Evolutionary conservation across 345 rosid genomes (phyloP).

Genomic region (Camelina hispida): DNA sequence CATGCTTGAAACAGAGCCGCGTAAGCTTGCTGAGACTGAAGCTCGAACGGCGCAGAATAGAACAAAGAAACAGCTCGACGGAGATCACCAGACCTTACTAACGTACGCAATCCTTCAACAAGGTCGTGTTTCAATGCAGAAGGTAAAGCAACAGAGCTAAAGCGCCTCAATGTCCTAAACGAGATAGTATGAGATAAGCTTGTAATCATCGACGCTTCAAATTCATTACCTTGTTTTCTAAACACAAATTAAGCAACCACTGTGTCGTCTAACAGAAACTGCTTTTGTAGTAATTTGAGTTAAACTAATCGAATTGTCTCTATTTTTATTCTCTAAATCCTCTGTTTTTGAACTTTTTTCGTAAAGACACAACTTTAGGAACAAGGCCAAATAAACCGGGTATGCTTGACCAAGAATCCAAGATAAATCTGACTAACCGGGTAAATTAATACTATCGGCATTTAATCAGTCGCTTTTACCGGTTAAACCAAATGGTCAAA

Average conservation of each 20-base stretch:
- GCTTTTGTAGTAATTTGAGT: neutral
- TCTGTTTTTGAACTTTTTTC: neutral
- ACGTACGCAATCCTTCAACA: constrained; percentile 29
- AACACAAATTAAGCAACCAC: neutral
- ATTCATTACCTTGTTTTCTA: constrained; percentile 8
- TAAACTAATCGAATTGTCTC: neutral
- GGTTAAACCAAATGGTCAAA: neutral
- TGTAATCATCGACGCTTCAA: constrained; percentile 30
- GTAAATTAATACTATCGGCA: neutral
- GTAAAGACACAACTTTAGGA: neutral
- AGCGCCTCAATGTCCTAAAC: constrained; percentile 35
- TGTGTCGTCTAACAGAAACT: neutral
- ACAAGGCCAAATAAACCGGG: neutral
- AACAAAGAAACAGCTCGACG: constrained; percentile 57
- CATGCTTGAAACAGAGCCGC: constrained; percentile 72
- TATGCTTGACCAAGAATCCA: neutral
- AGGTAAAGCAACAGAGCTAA: constrained; percentile 37
- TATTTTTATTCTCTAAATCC: neutral
- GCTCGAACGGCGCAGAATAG: constrained; percentile 44
- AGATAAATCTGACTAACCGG: neutral
- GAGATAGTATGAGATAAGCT: constrained; percentile 26
- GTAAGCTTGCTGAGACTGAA: constrained; percentile 54
- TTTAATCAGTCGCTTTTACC: neutral
- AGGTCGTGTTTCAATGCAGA: constrained; percentile 28
- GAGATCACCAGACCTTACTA: constrained; percentile 46